Evolutionary conservation across 306 rosid genomes (phyloP), one percentile per base, ranked within the genome.

Genomic region (Citrullus amarus): DNA sequence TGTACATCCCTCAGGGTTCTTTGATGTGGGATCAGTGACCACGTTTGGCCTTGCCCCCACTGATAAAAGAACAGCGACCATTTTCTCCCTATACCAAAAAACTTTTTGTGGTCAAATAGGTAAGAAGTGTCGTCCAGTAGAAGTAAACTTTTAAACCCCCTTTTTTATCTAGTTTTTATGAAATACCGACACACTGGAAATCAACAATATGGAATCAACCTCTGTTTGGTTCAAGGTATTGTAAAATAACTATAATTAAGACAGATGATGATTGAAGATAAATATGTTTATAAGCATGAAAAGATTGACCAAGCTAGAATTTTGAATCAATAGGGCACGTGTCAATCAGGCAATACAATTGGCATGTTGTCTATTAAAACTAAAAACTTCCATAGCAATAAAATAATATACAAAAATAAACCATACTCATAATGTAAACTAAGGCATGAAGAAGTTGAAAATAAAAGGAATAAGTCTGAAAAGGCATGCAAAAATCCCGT

Each of bases 21-120:
- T 85, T 48, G 89, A 67, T 53, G 93, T 82, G 80, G 99, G 99
- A 85, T 96, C 98, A 1, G 99, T 92, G 80, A 96, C 97, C 88
- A 96, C 86, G 79, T 91, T 91, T 80, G 99, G 93, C 89, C 84
- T 92, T 69, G 98, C 99, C 59, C 99, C 97, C 0, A 81, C 93
- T 53, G 96, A 86, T 79, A 96, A 81, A 66, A 96, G 89, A 77
- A 78, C 85, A 32, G 87, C 99, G 72, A 91, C 91, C 97, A 96
- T 96, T 85, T 88, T 90, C 89, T 85, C 96, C 85, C 99, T 92
- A 79, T n/a, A 84, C 38, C 28, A 56, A 2, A 32, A 36, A 53
- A 30, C 32, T 60, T 53, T 50, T 9, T 53, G 62, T 32, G 46
- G 62, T 54, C 62, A 74, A 53, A 74, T 53, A 18, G 48, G 46